Conservation (phyloP, 1,284 basidiomycete species). For the Trichosporon sp. region DNA sequence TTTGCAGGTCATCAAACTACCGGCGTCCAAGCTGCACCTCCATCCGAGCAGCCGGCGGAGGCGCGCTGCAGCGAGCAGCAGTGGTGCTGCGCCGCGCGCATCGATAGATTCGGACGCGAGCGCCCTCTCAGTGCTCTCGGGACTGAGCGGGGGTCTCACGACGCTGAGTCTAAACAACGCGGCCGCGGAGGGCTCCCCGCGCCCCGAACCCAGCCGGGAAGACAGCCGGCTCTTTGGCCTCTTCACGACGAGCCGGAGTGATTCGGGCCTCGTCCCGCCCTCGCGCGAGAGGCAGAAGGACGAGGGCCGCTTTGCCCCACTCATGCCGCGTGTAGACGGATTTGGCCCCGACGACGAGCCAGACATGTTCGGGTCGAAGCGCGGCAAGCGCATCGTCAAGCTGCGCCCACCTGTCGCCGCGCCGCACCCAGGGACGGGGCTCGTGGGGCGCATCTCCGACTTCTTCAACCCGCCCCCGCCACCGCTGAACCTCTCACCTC, state of each 20-base stretch:
- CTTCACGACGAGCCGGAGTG: not conserved
- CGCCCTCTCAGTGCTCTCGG: constrained; percentile 13
- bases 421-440: not conserved
- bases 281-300: constrained; percentile 2
- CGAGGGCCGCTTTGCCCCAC: constrained; percentile 21
- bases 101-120: constrained; percentile 6
- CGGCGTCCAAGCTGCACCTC: constrained; percentile 53
- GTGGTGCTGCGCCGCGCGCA: not conserved
- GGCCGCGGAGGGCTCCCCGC: not conserved
- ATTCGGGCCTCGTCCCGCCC: not conserved
- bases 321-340: constrained; percentile 9
- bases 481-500: constrained; percentile 12
- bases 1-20: constrained; percentile 51
- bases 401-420: constrained; percentile 26
- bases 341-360: constrained; percentile 12
- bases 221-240: constrained; percentile 30
- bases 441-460: constrained; percentile 20
- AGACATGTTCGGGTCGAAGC: constrained; percentile 6
- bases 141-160: constrained; percentile 8
- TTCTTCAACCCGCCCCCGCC: constrained; percentile 31
- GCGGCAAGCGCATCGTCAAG: constrained; percentile 22
- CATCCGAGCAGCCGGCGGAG: constrained; percentile 40
- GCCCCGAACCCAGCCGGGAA: constrained; percentile 24
- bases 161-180: not conserved
- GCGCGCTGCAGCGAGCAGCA: not conserved